A percentile compares a stretch with the other conserved stretches of the same genome.
Evolutionary conservation across 2,329 filamentous ascomycete species (phyloP).

Genomic region (Colletotrichum sp.): DNA sequence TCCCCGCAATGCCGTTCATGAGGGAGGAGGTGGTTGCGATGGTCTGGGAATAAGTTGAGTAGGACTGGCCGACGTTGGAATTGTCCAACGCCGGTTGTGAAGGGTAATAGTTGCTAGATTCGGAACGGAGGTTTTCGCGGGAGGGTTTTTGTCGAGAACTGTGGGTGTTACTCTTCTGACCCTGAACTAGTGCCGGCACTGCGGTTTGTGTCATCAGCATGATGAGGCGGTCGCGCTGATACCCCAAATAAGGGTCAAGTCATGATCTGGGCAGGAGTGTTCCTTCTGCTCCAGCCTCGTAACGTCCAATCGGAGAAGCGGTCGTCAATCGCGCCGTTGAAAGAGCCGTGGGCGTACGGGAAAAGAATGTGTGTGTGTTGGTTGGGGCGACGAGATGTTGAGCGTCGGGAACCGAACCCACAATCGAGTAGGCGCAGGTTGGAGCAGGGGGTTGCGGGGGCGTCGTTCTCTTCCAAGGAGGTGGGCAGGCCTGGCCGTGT

Average conservation of each 20-base stretch:
- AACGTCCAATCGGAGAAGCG: neutral
- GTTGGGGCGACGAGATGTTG: slow-evolving; percentile 8
- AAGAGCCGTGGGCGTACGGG: neutral
- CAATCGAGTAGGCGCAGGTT: slow-evolving; percentile 21
- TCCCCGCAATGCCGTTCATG: slow-evolving; percentile 68
- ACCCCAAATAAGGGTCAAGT: slow-evolving; percentile 20
- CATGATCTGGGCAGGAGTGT: slow-evolving; percentile 13
- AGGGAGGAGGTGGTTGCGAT: slow-evolving; percentile 23
- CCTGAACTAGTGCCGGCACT: slow-evolving; percentile 49
- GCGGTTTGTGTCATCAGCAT: slow-evolving; percentile 61
- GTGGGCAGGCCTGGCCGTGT: neutral
- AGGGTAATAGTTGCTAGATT: slow-evolving; percentile 22
- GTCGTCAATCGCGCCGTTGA: neutral
- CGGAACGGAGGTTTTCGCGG: slow-evolving; percentile 17
- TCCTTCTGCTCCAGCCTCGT: slow-evolving; percentile 1
- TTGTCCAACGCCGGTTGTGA: slow-evolving; percentile 21
- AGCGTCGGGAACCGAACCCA: slow-evolving; percentile 15
- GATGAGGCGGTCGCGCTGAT: slow-evolving; percentile 36
- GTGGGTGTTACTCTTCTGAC: slow-evolving; percentile 43
- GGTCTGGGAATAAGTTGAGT: slow-evolving; percentile 31
- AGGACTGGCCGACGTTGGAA: slow-evolving; percentile 20
- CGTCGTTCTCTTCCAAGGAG: slow-evolving; percentile 8
- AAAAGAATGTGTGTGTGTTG: neutral
- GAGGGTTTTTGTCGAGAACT: slow-evolving; percentile 31
- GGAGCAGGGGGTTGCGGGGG: slow-evolving; percentile 18